phyloP scores from a whole-genome alignment of 192 early-diverging fungal genomes.

The Backusella luteola region DNA sequence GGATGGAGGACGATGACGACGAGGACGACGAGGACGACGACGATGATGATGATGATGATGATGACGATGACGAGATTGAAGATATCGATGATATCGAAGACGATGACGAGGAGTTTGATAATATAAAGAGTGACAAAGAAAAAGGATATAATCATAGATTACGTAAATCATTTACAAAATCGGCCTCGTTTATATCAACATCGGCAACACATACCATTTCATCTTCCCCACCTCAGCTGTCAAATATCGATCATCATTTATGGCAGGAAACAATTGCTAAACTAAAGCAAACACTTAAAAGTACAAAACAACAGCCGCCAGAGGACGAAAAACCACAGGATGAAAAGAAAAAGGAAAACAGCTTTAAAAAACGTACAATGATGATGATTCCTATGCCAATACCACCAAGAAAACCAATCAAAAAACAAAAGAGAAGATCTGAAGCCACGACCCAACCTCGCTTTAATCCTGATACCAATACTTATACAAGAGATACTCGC shows the following conservation, averaged over 20 bases:
- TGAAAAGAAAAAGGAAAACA: background rate
- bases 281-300: constrained; percentile 1
- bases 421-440: constrained; percentile 19
- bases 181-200: constrained; percentile 17
- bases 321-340: background rate
- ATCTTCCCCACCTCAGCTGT: constrained; percentile 17
- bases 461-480: constrained; percentile 33
- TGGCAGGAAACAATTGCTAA: constrained; percentile 25
- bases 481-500: constrained; percentile 42
- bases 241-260: background rate
- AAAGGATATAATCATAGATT: constrained; percentile 14
- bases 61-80: background rate
- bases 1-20: background rate
- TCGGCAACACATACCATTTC: constrained; percentile 22
- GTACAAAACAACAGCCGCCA: background rate
- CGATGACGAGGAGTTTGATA: background rate
- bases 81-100: background rate
- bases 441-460: constrained; percentile 34
- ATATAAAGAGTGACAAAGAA: background rate
- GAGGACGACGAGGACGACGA: constrained; percentile 1
- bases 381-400: constrained; percentile 28
- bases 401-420: constrained; percentile 9
- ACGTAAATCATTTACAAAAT: constrained; percentile 17
- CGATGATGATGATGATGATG: background rate
- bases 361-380: background rate